Conservation (phyloP, 805 yeast species). For the Komagataella ulmi region DNA sequence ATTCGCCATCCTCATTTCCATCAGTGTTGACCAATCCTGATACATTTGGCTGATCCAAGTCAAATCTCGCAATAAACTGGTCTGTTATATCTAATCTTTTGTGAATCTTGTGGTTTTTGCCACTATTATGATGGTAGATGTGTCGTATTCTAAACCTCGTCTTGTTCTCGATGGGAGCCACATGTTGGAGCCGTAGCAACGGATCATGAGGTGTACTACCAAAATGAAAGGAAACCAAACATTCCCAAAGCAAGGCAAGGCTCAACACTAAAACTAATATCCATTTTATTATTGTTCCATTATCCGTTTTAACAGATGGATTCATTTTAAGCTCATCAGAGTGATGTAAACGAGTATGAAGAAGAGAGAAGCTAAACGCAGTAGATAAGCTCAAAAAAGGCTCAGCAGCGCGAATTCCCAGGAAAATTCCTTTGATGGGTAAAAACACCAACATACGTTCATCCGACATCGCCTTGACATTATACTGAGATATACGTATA, state of each 20-base stretch:
- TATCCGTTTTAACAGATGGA: background rate
- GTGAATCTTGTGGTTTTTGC: constrained; percentile 26
- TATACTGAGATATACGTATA: background rate
- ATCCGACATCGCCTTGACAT: background rate
- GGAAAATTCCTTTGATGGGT: no score
- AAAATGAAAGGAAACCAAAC: background rate
- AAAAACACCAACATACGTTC: background rate
- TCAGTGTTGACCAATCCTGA: background rate
- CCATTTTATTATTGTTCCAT: background rate
- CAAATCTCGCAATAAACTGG: constrained; percentile 16
- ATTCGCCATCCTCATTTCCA: constrained; percentile 2
- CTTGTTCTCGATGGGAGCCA: background rate
- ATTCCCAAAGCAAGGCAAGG: background rate
- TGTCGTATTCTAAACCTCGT: constrained; percentile 30
- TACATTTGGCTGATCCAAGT: constrained; percentile 2
- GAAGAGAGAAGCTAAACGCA: background rate
- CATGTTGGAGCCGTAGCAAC: background rate
- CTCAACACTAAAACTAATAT: background rate
- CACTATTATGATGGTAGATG: constrained; percentile 49
- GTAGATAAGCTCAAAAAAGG: background rate
- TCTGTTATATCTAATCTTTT: constrained; percentile 37
- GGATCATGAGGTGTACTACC: background rate
- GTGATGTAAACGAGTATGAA: background rate
- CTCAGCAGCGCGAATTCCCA: background rate
- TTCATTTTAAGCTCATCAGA: background rate